phyloP scores from a whole-genome alignment of 2,329 filamentous ascomycete species.

The Trichocomaceae sp. region DNA sequence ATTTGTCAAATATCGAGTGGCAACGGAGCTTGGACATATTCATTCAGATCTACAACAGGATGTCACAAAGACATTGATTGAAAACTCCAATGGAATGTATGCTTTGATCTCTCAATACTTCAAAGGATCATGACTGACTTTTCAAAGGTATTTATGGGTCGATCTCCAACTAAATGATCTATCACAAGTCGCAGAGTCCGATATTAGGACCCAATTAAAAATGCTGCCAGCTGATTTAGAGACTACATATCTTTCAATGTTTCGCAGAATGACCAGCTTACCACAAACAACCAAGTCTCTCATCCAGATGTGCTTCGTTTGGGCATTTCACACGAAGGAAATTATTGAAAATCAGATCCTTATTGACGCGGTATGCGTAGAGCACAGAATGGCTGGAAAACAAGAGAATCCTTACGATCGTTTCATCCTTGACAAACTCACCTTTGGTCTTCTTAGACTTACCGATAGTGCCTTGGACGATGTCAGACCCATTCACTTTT shows the following conservation, averaged over 20 bases:
- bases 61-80: slow-evolving; percentile 5
- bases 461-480: background rate
- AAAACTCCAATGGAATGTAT: slow-evolving; percentile 12
- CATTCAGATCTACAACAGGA: background rate
- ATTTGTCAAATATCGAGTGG: slow-evolving; percentile 7
- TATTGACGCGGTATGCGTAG: slow-evolving; percentile 1
- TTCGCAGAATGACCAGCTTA: slow-evolving; percentile 7
- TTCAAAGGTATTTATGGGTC: slow-evolving; percentile 12
- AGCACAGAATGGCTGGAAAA: background rate
- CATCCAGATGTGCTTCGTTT: slow-evolving; percentile 9
- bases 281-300: slow-evolving; percentile 7
- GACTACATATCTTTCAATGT: slow-evolving; percentile 6
- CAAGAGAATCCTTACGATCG: background rate
- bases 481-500: slow-evolving; percentile 11
- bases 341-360: background rate
- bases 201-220: slow-evolving; percentile 7
- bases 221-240: slow-evolving; percentile 8
- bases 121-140: background rate
- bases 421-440: background rate
- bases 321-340: slow-evolving; percentile 7
- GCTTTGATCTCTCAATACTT: background rate
- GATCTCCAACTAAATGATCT: slow-evolving; percentile 13
- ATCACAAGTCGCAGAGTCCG: background rate
- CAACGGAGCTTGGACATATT: slow-evolving; percentile 8
- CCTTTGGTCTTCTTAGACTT: slow-evolving; percentile 6